Evolutionary conservation across 371 early-diverging fungal genomes (phyloP).

Genomic region (Mucor circinelloides): DNA sequence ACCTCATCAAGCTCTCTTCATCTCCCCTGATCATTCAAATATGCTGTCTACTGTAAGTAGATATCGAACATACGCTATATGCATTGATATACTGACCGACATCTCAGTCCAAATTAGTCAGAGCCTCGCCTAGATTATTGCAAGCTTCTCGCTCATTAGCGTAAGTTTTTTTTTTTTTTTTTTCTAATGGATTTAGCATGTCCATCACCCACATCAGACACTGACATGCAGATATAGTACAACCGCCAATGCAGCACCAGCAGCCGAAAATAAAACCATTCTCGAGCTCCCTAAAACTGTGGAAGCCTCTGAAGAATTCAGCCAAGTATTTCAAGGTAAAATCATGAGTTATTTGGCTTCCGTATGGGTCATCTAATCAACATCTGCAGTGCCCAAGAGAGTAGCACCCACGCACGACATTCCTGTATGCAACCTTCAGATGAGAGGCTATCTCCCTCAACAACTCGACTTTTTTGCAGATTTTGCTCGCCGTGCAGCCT

Average conservation of each 20-base stretch:
- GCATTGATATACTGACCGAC: neutral
- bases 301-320: conserved; percentile 19
- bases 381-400: conserved; percentile 38
- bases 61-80: neutral
- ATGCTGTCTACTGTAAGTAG: conserved; percentile 14
- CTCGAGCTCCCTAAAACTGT: conserved; percentile 24
- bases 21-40: conserved; percentile 6
- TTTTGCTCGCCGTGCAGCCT: conserved; percentile 85
- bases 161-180: conserved; percentile 4
- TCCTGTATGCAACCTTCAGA: conserved; percentile 74
- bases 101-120: conserved; percentile 14
- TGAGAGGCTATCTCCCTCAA: conserved; percentile 75
- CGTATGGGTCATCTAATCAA: too few relatives aligned
- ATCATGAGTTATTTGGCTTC: too few relatives aligned
- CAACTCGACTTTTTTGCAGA: conserved; percentile 88
- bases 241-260: neutral
- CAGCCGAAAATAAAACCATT: conserved; percentile 3
- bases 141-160: conserved; percentile 16
- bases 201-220: too few relatives aligned
- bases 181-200: too few relatives aligned
- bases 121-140: conserved; percentile 10
- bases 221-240: neutral
- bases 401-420: conserved; percentile 61
- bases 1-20: neutral
- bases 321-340: conserved; percentile 35